Percentiles rank a stretch among this genome's conserved stretches.
These are phyloP conservation scores for Leccinum boreale DNA, from an alignment of 768 basidiomycete genomes.

Conservation along the genomic window DNA sequence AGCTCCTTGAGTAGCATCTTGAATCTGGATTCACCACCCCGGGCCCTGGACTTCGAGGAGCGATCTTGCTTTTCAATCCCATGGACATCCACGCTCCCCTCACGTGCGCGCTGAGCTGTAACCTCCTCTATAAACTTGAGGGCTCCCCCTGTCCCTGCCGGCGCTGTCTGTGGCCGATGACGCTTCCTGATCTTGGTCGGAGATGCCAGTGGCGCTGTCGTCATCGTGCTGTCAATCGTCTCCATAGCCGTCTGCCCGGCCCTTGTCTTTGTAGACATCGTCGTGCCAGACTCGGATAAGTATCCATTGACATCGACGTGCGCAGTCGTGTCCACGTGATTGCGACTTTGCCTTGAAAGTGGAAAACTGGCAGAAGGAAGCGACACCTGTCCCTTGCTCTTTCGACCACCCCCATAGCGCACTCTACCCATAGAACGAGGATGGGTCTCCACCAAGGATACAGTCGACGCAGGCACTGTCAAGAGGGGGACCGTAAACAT, in stretches of 20 bases:
- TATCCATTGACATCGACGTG: background rate
- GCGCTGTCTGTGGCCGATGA: conserved; percentile 27
- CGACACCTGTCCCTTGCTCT: background rate
- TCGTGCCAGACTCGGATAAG: background rate
- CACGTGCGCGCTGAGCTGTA: background rate
- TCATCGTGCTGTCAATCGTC: background rate
- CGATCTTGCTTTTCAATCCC: background rate
- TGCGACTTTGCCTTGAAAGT: background rate
- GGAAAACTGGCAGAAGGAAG: background rate
- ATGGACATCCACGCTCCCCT: background rate
- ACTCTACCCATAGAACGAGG: background rate
- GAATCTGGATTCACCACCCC: conserved; percentile 9
- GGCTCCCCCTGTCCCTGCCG: conserved; percentile 10
- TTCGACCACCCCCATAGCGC: background rate
- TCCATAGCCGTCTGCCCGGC: background rate
- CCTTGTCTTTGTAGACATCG: background rate
- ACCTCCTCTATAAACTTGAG: conserved; percentile 15
- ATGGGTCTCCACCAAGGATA: background rate
- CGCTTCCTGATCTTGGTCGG: conserved; percentile 8
- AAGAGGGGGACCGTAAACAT: conserved; percentile 31
- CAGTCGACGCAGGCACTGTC: conserved; percentile 15
- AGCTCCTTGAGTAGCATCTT: conserved; percentile 18
- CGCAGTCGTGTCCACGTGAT: background rate
- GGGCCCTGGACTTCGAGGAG: background rate
- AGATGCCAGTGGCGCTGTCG: background rate